Evolutionary conservation across 2,329 filamentous ascomycete species (phyloP), one percentile per base, ranked within the genome.

Genomic region (Fusarium albidum): DNA sequence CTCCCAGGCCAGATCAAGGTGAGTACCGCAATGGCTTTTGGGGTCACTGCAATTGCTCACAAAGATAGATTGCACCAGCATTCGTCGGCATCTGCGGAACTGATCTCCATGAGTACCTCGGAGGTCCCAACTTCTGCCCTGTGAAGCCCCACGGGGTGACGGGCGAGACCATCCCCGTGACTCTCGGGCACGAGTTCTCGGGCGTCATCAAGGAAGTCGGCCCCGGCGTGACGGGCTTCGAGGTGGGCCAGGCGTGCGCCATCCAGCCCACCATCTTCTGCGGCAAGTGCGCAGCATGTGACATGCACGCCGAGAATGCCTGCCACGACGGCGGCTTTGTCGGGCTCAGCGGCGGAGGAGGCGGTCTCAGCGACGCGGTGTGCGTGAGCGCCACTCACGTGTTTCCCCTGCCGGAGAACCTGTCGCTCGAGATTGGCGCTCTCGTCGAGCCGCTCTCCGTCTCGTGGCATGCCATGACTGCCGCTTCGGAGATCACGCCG

Each of bases 161-260:
- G 0, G 74, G 78, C 27, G 82, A 83, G 50, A 75, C 73, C 1
- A 76, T 84, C 29, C 86, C 85, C 4, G 76, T 88, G 9, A 85
- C 79, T 0, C 74, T 89, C 9, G 86, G 87, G 21, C 86, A 89
- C 64, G 87, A 89, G 65, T 86, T 89, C 69, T 82, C 79, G 4
- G 86, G 86, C 10, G 77, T 79, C 3, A 74, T 89, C 27, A 75
- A 79, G 10, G 82, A 86, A 59, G 71, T 88, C n/a, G 85, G 85
- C 1, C 64, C 73, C 0, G 76, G 72, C 1, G 79, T 85, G 2
- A 69, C 64, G 0, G 67, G 68, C 9, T 71, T 87, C 40, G 73
- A 77, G 35, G 67, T 80, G 2, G 85, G 85, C 2, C 80, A 88
- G 55, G 72, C 76, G 14, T 84, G 87, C 14, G 82, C 79, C 6